Percentiles rank a stretch among this genome's conserved stretches.
phyloP scores from a whole-genome alignment of 2,329 filamentous ascomycete species.

The Verticillium dahliae region DNA sequence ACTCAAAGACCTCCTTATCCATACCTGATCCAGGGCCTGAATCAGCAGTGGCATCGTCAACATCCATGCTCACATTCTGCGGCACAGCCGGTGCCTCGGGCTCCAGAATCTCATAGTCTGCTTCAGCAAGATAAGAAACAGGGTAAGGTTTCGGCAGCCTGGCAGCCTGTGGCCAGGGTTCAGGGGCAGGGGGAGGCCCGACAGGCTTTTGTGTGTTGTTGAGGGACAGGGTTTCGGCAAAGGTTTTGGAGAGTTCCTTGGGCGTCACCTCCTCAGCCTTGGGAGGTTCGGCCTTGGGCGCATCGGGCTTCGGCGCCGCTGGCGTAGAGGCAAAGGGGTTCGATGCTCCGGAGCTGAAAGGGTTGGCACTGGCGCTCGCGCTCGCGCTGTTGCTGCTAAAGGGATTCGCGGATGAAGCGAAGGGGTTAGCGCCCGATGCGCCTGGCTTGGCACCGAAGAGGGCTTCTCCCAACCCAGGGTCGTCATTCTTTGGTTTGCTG shows the following conservation, averaged over 20 bases:
- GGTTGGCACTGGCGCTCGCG: conserved; percentile 33
- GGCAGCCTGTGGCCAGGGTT: conserved; percentile 69
- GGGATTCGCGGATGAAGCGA: conserved; percentile 48
- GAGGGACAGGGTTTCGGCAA: conserved; percentile 70
- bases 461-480: conserved; percentile 53
- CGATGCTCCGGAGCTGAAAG: conserved; percentile 28
- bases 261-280: conserved; percentile 11
- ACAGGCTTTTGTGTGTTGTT: conserved; percentile 44
- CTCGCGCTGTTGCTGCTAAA: conserved; percentile 44
- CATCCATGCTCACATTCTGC: conserved; percentile 42
- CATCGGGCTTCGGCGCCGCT: conserved; percentile 25
- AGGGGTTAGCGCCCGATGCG: conserved; percentile 43
- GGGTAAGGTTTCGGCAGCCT: conserved; percentile 67
- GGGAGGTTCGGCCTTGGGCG: conserved; percentile 15
- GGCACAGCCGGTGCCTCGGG: conserved; percentile 45
- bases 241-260: conserved; percentile 48
- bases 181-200: conserved; percentile 34
- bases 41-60: conserved; percentile 29
- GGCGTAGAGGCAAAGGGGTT: conserved; percentile 21
- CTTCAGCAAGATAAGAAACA: conserved; percentile 72
- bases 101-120: conserved; percentile 85
- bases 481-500: conserved; percentile 22
- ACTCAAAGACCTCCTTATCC: conserved; percentile 69
- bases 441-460: conserved; percentile 59
- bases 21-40: conserved; percentile 31